phyloP scores from a whole-genome alignment of 805 yeast genomes.

The Teunomyces pallodes region DNA sequence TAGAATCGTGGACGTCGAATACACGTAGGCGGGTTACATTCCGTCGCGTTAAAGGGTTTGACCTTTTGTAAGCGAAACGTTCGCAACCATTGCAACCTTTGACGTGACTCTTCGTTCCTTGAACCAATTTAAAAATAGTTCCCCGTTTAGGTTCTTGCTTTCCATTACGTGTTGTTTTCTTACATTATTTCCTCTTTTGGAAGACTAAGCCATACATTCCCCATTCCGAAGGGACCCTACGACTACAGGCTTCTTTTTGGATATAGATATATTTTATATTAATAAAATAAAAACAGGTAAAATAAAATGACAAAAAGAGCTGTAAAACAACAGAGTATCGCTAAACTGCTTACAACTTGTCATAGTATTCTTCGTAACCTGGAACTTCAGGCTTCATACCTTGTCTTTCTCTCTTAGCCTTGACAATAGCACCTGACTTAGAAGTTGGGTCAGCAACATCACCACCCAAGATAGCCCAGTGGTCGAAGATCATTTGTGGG shows the following conservation, averaged over 20 bases:
- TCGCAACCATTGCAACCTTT: constrained; percentile 1
- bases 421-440: constrained; percentile 61
- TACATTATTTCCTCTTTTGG: background rate
- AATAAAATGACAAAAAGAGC: constrained; percentile 10
- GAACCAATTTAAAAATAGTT: background rate
- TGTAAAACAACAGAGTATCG: constrained; percentile 11
- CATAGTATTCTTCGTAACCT: constrained; percentile 99
- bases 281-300: constrained; percentile 6
- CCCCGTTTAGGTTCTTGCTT: background rate
- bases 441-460: constrained; percentile 86
- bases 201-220: no score
- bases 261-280: constrained; percentile 4
- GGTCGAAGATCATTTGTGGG: constrained; percentile 99
- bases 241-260: no score
- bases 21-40: background rate
- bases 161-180: background rate
- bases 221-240: no score
- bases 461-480: constrained; percentile 90
- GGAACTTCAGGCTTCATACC: constrained; percentile 98
- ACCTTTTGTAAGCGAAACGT: background rate
- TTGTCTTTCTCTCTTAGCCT: constrained; percentile 81
- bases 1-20: background rate
- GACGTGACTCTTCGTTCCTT: background rate
- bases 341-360: constrained; percentile 59
- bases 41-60: background rate